Evolutionary conservation across 495 filamentous ascomycete species (phyloP), one percentile per base, ranked within the genome.

Genomic region (Penicillium bialowiezense): DNA sequence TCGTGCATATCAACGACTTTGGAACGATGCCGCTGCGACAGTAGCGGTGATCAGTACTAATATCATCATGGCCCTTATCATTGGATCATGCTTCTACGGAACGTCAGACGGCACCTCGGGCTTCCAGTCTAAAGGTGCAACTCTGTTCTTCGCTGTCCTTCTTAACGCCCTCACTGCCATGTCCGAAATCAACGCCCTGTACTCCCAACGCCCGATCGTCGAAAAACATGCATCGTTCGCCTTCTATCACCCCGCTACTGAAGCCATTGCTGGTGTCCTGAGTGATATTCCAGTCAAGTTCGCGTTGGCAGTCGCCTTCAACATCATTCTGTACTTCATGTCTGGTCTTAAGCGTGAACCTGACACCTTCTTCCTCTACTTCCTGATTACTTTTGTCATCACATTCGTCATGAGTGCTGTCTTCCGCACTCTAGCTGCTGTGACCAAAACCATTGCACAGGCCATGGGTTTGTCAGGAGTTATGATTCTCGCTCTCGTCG

Each of bases 61-160:
- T 55, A 71, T 79, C 38, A 62, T 81, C 55, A 85, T 93, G 78
- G 77, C 88, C 20, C 70, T 96, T 28, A 86, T 96, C 58, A 82
- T 95, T 54, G 83, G 86, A 28, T 86, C 80, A 44, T 84, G 95
- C 29, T 96, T 91, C 70, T 95, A 85, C 68, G 86, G 91, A 48
- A 69, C 91, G 4, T 66, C 77, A 17, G 63, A 21, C 70, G 73
- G 45, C 82, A 89, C 36, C 53, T 64, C 42, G 78, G 78, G 66
- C 19, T 91, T 96, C 71, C 86, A 78, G 68, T 75, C 79, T 44
- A 78, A 86, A 39, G 88, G 87, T 26, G 87, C 86, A 39, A 73
- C 90, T 1, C 73, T 96, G 17, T 96, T 96, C 78, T 95, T 95
- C 55, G 88, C 89, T 33, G 83, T 91, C 54, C 75, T 96, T 13